Evolutionary conservation across 306 rosid genomes (phyloP).

Genomic region (Prunus kanzakura): DNA sequence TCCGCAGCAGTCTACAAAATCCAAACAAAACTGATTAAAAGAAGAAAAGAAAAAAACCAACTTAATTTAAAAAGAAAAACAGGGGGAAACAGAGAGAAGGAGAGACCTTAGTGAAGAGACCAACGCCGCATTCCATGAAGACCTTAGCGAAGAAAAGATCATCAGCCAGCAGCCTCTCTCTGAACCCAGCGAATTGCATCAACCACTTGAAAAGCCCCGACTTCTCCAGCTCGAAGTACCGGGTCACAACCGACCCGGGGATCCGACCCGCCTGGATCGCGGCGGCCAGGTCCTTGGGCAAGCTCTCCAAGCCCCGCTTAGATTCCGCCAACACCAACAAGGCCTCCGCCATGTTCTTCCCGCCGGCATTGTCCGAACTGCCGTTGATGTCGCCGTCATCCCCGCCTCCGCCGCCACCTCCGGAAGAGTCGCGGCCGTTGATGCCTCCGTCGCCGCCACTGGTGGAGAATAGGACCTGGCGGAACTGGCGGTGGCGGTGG

Average conservation of each 20-base stretch:
- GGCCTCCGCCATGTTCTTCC: slow-evolving; percentile 46
- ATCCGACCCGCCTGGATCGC: slow-evolving; percentile 75
- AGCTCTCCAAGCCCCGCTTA: slow-evolving; percentile 58
- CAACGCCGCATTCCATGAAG: slow-evolving; percentile 90
- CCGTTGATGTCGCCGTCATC: slow-evolving; percentile 29
- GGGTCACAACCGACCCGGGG: slow-evolving; percentile 63
- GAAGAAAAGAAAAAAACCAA: not conserved
- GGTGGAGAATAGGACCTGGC: slow-evolving; percentile 24
- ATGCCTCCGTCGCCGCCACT: slow-evolving; percentile 20
- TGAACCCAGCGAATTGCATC: slow-evolving; percentile 76
- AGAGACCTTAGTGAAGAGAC: slow-evolving; percentile 82
- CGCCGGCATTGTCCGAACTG: slow-evolving; percentile 29
- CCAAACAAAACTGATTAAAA: not conserved
- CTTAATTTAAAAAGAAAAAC: not conserved
- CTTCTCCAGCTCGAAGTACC: slow-evolving; percentile 73
- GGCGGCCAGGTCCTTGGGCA: slow-evolving; percentile 73
- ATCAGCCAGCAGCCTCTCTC: slow-evolving; percentile 86
- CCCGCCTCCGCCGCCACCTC: slow-evolving; percentile 16
- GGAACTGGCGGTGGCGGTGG: slow-evolving; percentile 22
- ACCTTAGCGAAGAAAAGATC: slow-evolving; percentile 86
- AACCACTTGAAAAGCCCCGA: slow-evolving; percentile 64
- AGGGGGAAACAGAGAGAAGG: not conserved
- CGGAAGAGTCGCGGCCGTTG: slow-evolving; percentile 22
- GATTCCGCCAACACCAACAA: slow-evolving; percentile 60
- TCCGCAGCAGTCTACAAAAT: slow-evolving; percentile 91